These are phyloP conservation scores for Phytophthora chlamydospora DNA, from an alignment of 352 stramenopile genomes.

Conservation along the genomic window DNA sequence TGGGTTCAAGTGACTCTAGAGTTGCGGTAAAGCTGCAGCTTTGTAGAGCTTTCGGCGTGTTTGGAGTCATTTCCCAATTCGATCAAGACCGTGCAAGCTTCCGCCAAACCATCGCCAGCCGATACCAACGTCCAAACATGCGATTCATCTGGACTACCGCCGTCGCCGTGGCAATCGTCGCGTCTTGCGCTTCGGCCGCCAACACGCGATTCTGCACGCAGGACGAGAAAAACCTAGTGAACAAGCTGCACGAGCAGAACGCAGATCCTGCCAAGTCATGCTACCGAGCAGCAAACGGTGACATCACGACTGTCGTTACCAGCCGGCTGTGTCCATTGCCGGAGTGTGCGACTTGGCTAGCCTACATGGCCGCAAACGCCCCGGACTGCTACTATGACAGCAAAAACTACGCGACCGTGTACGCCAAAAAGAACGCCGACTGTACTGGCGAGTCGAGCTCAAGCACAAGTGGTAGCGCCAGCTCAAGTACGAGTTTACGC, in stretches of 20 bases:
- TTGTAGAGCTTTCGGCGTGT: neutral
- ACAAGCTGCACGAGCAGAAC: conserved; percentile 67
- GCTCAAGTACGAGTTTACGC: conserved; percentile 2
- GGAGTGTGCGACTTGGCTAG: conserved; percentile 57
- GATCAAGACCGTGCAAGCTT: conserved; percentile 9
- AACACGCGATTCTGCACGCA: conserved; percentile 58
- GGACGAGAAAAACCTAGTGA: conserved; percentile 53
- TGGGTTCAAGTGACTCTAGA: conserved; percentile 2
- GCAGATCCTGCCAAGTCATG: conserved; percentile 62
- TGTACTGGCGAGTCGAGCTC: conserved; percentile 33
- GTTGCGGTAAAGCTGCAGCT: neutral
- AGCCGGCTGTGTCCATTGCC: conserved; percentile 58
- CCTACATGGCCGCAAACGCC: conserved; percentile 58
- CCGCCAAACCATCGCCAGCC: neutral
- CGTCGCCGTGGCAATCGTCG: conserved; percentile 26
- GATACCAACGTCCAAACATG: conserved; percentile 16
- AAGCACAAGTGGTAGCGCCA: conserved; percentile 11
- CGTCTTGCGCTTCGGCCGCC: conserved; percentile 18
- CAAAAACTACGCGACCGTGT: conserved; percentile 60
- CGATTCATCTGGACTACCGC: conserved; percentile 16
- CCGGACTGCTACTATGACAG: conserved; percentile 72
- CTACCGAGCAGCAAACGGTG: conserved; percentile 50
- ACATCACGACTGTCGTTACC: conserved; percentile 57
- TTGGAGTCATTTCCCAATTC: conserved; percentile 21
- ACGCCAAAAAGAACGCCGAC: conserved; percentile 51